Base-by-base conservation (phyloP, 768 basidiomycete genomes). In the Sistotremastrum suecicum region DNA sequence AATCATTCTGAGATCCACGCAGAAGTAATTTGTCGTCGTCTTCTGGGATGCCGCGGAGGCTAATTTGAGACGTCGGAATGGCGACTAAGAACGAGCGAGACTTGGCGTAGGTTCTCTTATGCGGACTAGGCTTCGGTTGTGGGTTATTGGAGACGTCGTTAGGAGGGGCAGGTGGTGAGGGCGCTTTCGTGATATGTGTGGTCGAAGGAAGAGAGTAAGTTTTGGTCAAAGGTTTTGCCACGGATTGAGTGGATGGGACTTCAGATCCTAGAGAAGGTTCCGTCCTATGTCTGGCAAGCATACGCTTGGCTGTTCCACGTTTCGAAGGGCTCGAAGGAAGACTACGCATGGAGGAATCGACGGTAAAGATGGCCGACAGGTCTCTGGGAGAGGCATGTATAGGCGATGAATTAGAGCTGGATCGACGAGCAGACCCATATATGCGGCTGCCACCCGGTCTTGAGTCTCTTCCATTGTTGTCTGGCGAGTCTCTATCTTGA, bases 11-110 rank as follows among this genome's bases (percentile, higher is more conserved):
- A 11, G 38, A 47, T 29, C 44, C 51, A 12, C 43, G 37, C 42
- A 46, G 37, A 48, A 5, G 4, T 33, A 36, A 5, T 29, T 37
- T 7, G 30, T 28, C 4, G 44, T 34, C 11, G 34, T 39, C 5
- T 20, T 37, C 31, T 20, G 40, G 46, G 20, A 36, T 28, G 32
- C 34, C 10, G n/a, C 5, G 34, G 39, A 52, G 12, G 3, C 41
- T 47, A 9, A 40, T 39, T 30, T 51, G 54, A 42, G 59, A 51
- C 52, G 56, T 58, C 7, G 80, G 75, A 7, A 86, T 59, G 11
- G 75, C 63, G 7, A 83, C 71, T 10, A 88, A 73, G 61, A 84
- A 88, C 3, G 85, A 87, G n/a, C 85, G 82, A 28, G 80, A 83
- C 48, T 69, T 69, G 3, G 80, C 78, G 54, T 88, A 88, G 3